Percentiles rank a stretch among this genome's conserved stretches.
phyloP scores from a whole-genome alignment of 2,329 filamentous ascomycete genomes.

The Colletotrichum sublineola region DNA sequence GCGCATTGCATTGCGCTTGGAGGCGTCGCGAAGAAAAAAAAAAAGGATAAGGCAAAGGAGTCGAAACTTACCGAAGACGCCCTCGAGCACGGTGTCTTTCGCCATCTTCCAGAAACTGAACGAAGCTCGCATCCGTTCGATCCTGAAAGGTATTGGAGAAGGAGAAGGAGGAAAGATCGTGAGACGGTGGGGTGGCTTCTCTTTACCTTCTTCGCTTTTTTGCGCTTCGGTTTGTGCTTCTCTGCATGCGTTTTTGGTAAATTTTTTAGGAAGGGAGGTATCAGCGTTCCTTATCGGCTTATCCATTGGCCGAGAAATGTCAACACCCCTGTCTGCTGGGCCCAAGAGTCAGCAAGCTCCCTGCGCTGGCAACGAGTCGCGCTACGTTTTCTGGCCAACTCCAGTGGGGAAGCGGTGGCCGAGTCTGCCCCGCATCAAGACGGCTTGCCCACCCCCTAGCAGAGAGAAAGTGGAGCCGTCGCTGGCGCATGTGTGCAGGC shows the following conservation, averaged over 20 bases:
- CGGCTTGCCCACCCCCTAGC: background rate
- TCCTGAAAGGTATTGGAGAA: background rate
- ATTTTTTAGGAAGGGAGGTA: conserved; percentile 37
- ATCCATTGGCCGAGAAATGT: conserved; percentile 33
- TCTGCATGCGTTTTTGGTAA: conserved; percentile 38
- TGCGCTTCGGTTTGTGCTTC: conserved; percentile 35
- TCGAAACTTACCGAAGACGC: conserved; percentile 66
- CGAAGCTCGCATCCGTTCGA: conserved; percentile 50
- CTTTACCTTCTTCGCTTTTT: conserved; percentile 40
- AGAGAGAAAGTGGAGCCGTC: background rate
- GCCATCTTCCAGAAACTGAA: conserved; percentile 63
- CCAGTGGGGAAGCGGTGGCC: conserved; percentile 23
- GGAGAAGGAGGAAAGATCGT: conserved; percentile 8
- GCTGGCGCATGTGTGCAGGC: background rate
- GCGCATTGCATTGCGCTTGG: conserved; percentile 27
- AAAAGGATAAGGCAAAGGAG: conserved; percentile 26
- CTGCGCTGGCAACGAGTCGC: conserved; percentile 17
- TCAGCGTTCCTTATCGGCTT: conserved; percentile 36
- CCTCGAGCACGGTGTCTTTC: conserved; percentile 65
- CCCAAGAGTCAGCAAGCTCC: conserved; percentile 23
- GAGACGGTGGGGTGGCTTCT: conserved; percentile 5
- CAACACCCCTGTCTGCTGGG: conserved; percentile 22
- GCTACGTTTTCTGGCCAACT: conserved; percentile 23
- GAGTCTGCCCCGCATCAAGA: conserved; percentile 31
- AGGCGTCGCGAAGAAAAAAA: conserved; percentile 6